Percentiles rank a stretch among this genome's conserved stretches.
phyloP scores from a whole-genome alignment of 257 asterid genomes.

The Solanum bulbocastanum region DNA sequence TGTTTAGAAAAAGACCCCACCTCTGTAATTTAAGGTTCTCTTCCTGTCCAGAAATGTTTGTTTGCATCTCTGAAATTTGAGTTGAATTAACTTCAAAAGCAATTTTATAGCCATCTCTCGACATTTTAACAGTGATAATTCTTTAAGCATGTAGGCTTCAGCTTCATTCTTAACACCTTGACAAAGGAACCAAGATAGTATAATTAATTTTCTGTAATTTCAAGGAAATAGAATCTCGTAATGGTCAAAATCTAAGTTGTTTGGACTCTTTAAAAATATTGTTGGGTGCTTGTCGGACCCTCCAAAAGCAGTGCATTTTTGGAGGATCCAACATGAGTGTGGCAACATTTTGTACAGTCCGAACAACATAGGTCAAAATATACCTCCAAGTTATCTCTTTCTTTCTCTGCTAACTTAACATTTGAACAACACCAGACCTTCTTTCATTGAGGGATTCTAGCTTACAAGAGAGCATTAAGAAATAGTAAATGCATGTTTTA shows the following conservation, averaged over 20 bases:
- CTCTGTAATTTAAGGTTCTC: slow-evolving; percentile 45
- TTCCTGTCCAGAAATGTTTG: slow-evolving; percentile 48
- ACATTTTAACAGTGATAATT: slow-evolving; percentile 71
- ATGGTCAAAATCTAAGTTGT: too few relatives aligned
- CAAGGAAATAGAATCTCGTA: too few relatives aligned
- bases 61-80: slow-evolving; percentile 44
- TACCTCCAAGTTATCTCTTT: slow-evolving; percentile 91
- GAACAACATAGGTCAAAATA: too few relatives aligned
- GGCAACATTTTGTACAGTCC: too few relatives aligned
- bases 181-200: too few relatives aligned
- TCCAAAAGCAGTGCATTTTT: too few relatives aligned
- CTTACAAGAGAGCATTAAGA: slow-evolving; percentile 20
- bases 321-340: too few relatives aligned
- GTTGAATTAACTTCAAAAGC: slow-evolving; percentile 62
- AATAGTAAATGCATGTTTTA: background rate
- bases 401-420: slow-evolving; percentile 94
- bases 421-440: slow-evolving; percentile 85
- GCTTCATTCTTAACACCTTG: slow-evolving; percentile 88
- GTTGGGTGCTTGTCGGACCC: too few relatives aligned
- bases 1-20: slow-evolving; percentile 25
- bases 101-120: slow-evolving; percentile 77
- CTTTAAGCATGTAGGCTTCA: slow-evolving; percentile 93
- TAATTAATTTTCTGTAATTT: too few relatives aligned
- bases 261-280: too few relatives aligned
- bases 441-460: slow-evolving; percentile 72